Evolutionary conservation across 2,329 filamentous ascomycete genomes (phyloP).

Genomic region (Trichoderma atrobrunneum): DNA sequence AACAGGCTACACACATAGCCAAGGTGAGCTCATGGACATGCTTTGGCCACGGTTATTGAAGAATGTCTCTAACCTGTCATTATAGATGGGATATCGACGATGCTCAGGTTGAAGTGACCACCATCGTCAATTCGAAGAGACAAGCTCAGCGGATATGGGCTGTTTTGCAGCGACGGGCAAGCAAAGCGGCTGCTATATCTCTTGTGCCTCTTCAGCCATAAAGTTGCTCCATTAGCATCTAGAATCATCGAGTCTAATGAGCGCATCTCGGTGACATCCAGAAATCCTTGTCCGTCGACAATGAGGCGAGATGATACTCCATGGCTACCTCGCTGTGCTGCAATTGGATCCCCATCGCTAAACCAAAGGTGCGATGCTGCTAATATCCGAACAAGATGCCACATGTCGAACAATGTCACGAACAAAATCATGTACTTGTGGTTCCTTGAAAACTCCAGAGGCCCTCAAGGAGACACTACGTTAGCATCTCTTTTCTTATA

Average conservation of each 20-base stretch:
- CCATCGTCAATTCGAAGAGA: background rate
- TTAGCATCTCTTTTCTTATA: background rate
- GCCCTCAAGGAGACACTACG: background rate
- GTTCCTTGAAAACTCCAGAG: background rate
- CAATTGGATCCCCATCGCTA: conserved; percentile 14
- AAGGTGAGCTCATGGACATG: background rate
- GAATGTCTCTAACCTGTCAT: background rate
- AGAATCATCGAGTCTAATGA: background rate
- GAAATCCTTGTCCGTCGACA: conserved; percentile 9
- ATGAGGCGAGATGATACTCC: conserved; percentile 13
- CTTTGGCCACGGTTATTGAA: background rate
- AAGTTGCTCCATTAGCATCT: conserved; percentile 14
- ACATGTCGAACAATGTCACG: conserved; percentile 7
- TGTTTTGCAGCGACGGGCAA: conserved; percentile 1
- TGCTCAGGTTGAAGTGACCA: background rate
- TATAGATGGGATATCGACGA: background rate
- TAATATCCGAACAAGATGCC: conserved; percentile 15
- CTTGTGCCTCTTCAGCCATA: background rate
- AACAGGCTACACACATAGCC: background rate
- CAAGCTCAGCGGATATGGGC: background rate
- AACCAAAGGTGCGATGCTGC: conserved; percentile 11
- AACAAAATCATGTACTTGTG: background rate
- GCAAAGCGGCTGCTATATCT: background rate
- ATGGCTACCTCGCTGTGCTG: background rate
- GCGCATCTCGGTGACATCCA: conserved; percentile 16